phyloP scores from a whole-genome alignment of 768 basidiomycete genomes.

The Tylopilus felleus region DNA sequence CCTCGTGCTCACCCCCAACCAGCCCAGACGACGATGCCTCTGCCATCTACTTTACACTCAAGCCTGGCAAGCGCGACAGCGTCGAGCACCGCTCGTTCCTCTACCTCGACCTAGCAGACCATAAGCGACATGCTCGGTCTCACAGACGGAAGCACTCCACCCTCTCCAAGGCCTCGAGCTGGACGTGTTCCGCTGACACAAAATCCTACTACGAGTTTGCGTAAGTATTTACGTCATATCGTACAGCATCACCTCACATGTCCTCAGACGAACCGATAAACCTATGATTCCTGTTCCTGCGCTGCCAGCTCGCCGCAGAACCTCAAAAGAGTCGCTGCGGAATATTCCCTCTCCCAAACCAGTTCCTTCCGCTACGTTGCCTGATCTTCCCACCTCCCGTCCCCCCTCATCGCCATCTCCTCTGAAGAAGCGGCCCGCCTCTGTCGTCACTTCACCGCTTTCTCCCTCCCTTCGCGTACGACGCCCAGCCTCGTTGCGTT shows the following conservation, averaged over 20 bases:
- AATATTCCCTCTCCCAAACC: slow-evolving; percentile 60
- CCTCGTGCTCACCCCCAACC: not conserved
- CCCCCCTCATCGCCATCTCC: not conserved
- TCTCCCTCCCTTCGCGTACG: slow-evolving; percentile 14
- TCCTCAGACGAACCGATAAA: slow-evolving; percentile 25
- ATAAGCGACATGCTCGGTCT: slow-evolving; percentile 39
- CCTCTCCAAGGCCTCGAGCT: slow-evolving; percentile 30
- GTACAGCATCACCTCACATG: not conserved
- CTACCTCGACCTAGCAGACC: slow-evolving; percentile 64
- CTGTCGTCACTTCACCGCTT: slow-evolving; percentile 19
- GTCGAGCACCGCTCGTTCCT: slow-evolving; percentile 56
- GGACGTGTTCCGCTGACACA: slow-evolving; percentile 20
- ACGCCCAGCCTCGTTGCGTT: slow-evolving; percentile 18
- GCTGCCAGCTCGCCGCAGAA: slow-evolving; percentile 22
- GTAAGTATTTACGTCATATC: slow-evolving; percentile 5
- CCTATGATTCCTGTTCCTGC: slow-evolving; percentile 17
- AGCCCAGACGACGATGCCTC: slow-evolving; percentile 28
- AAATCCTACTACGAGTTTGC: slow-evolving; percentile 12
- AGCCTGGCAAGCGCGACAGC: slow-evolving; percentile 37
- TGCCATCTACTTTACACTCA: slow-evolving; percentile 48
- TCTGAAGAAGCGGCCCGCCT: slow-evolving; percentile 11
- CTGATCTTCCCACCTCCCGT: slow-evolving; percentile 35
- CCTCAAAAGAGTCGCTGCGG: slow-evolving; percentile 43
- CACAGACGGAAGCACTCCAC: slow-evolving; percentile 34
- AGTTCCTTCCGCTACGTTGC: slow-evolving; percentile 50